A percentile compares a stretch with the other conserved stretches of the same genome.
Evolutionary conservation across 768 basidiomycete genomes (phyloP).

Genomic region (Gloeostereum incarnatum): DNA sequence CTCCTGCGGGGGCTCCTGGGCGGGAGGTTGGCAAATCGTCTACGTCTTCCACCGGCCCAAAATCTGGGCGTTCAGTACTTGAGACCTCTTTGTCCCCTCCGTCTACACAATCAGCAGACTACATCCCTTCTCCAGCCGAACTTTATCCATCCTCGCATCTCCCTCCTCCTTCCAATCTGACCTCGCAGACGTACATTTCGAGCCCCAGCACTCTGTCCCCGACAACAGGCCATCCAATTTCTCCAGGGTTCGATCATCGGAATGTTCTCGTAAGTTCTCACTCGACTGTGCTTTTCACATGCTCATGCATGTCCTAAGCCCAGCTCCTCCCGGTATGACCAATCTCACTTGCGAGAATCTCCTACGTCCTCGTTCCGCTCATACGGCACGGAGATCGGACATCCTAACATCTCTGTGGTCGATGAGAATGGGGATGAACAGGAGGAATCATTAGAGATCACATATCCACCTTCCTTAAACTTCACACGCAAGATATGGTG

Average conservation of each 20-base stretch:
- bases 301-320: too few species aligned
- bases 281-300: too few species aligned
- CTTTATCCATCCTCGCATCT: background rate
- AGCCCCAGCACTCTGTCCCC: constrained; percentile 1
- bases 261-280: too few species aligned
- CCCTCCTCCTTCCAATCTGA: background rate
- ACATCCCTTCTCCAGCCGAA: background rate
- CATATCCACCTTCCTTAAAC: constrained; percentile 49
- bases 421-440: constrained; percentile 17
- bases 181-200: constrained; percentile 1
- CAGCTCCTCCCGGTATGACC: too few species aligned
- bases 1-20: too few species aligned
- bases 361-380: too few species aligned
- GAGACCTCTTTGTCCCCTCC: background rate
- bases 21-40: too few species aligned
- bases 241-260: too few species aligned
- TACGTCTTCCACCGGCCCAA: background rate
- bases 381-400: too few species aligned
- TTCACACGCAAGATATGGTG: constrained; percentile 74
- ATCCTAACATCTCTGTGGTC: constrained; percentile 16
- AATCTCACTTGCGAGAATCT: too few species aligned
- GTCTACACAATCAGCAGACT: constrained; percentile 1
- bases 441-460: constrained; percentile 21
- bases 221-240: too few species aligned
- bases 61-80: background rate